These are phyloP conservation scores for Scortechinia acanthostroma DNA, from an alignment of 2,329 filamentous ascomycete species.

Conservation along the genomic window DNA sequence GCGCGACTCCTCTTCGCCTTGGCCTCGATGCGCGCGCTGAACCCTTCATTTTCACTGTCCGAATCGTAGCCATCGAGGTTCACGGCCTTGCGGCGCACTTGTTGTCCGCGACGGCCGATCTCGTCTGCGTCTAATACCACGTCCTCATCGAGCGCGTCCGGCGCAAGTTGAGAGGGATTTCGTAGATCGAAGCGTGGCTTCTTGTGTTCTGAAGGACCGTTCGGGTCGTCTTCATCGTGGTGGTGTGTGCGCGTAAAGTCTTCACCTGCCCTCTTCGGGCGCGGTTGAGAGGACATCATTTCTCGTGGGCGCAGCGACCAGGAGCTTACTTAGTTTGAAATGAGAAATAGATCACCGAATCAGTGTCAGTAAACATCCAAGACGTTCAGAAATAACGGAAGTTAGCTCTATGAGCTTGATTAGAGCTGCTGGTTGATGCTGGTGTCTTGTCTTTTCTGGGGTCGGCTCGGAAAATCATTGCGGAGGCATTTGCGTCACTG, in stretches of 20 bases:
- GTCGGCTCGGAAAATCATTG: background rate
- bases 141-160: conserved; percentile 66
- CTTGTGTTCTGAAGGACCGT: conserved; percentile 46
- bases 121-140: conserved; percentile 14
- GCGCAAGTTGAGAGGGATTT: conserved; percentile 85
- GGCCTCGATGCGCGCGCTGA: background rate
- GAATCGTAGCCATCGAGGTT: background rate
- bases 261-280: conserved; percentile 78
- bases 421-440: too few species aligned
- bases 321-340: too few species aligned
- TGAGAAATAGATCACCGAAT: too few species aligned
- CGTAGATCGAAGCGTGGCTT: conserved; percentile 89
- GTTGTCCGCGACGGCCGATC: background rate
- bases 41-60: conserved; percentile 2
- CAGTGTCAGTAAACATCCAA: too few species aligned
- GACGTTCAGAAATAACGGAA: too few species aligned
- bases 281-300: conserved; percentile 24
- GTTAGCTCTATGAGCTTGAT: too few species aligned
- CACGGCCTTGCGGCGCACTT: background rate
- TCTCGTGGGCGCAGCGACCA: too few species aligned
- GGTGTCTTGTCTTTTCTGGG: background rate
- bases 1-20: background rate
- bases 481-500: conserved; percentile 2
- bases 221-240: conserved; percentile 35
- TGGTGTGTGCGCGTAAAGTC: conserved; percentile 72